Base-by-base conservation (phyloP, 2,329 filamentous ascomycete genomes). In the Tolypocladium ophioglossoides region DNA sequence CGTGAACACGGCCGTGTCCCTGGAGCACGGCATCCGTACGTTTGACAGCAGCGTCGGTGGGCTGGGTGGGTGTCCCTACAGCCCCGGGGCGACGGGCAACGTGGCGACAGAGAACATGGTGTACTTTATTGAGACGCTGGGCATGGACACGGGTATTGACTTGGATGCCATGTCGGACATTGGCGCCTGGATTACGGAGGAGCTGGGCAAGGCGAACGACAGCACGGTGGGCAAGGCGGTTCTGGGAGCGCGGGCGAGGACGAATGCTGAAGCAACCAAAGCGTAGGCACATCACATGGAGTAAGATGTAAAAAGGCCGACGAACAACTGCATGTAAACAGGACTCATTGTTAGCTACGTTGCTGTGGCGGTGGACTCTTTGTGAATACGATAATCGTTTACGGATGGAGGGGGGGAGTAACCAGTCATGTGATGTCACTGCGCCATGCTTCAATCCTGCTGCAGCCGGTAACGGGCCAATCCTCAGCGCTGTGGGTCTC, bases 21-120 rank as follows among this genome's bases (percentile, higher is more conserved):
- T 94, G 34, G 86, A 89, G 65, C 82, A 87, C 61, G 90, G 90
- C 0, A 80, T 95, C 41, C 74, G 87, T 35, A 87, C 82, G 0
- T 94, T 95, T 66, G 90, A 95, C 65, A 82, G 81, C 59, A 88
- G 86, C 52, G 87, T 95, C 1, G 87, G 82, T 2, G 90, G 90
- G 0, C 74, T 95, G 0, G 90, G 90, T 1, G 90, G 90, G 0
- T 95, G 90, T 65, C 90, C 90, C 0, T 95, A 89, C 65, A 88
- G 85, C 58, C 89, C 89, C 0, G 90, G 90, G 0, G 89, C 89
- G 0, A 94, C 89, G 41, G 90, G 90, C 1, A 95, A 95, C 66
- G 87, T 92, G 14, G 84, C 87, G 1, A 91, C 89, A 0, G 90
- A 95, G 70, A 87, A 95, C 66, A 71, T 95, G 70, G 85, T 94